Percentiles rank a stretch among this genome's conserved stretches.
These are phyloP conservation scores for Myriosclerotinia scirpicola DNA, from an alignment of 2,329 filamentous ascomycete species.

Conservation along the genomic window DNA sequence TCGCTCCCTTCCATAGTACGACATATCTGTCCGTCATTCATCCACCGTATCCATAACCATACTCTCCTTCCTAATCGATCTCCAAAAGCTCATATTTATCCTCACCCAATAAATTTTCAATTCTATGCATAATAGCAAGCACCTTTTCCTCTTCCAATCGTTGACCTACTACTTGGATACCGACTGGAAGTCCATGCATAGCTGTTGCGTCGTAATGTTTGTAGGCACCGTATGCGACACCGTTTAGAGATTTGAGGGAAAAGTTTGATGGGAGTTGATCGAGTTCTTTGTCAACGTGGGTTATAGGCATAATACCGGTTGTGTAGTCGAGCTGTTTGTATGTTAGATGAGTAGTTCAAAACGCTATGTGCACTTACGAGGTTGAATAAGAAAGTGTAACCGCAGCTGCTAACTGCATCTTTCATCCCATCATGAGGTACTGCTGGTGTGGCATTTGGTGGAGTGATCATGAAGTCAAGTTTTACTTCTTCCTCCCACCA, in stretches of 20 bases:
- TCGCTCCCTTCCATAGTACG: not conserved
- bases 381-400: constrained; percentile 94
- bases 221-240: constrained; percentile 79
- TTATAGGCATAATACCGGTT: constrained; percentile 78
- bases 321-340: constrained; percentile 73
- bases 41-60: not conserved
- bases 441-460: constrained; percentile 88
- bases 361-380: constrained; percentile 52
- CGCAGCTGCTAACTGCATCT: constrained; percentile 80
- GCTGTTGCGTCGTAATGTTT: constrained; percentile 77
- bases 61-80: constrained; percentile 32
- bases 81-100: constrained; percentile 54
- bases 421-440: constrained; percentile 85
- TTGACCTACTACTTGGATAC: constrained; percentile 50
- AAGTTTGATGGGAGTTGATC: constrained; percentile 66
- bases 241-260: constrained; percentile 66
- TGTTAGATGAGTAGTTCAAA: not conserved
- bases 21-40: not conserved
- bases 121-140: constrained; percentile 44
- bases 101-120: constrained; percentile 71
- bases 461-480: constrained; percentile 76
- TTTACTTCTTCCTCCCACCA: constrained; percentile 77
- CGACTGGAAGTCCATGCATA: constrained; percentile 88
- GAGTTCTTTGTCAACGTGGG: constrained; percentile 70
- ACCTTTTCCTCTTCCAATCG: constrained; percentile 41